phyloP scores from a whole-genome alignment of 2,329 filamentous ascomycete genomes.

The Colletotrichum nymphaeae region DNA sequence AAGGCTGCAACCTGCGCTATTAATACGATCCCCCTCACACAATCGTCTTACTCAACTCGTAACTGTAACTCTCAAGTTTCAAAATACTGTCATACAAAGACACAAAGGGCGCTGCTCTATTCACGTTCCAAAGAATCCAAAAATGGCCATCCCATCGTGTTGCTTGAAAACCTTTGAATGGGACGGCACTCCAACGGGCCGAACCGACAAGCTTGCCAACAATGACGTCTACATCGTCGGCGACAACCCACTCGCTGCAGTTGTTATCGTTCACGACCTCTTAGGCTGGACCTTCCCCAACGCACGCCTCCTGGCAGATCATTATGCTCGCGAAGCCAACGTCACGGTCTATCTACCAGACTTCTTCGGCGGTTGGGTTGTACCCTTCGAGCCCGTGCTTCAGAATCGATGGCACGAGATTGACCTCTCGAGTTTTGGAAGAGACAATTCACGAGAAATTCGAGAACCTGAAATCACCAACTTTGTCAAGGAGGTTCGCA shows the following conservation, averaged over 20 bases:
- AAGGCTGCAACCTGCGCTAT: background rate
- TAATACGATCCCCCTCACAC: background rate
- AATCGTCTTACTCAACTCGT: background rate
- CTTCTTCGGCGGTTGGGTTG: conserved; percentile 49
- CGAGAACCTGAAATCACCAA: conserved; percentile 54
- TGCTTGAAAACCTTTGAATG: conserved; percentile 53
- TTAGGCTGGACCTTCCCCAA: conserved; percentile 59
- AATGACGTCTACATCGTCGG: conserved; percentile 51
- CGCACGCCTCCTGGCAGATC: conserved; percentile 56
- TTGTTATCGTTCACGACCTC: conserved; percentile 52
- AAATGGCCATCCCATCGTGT: conserved; percentile 38
- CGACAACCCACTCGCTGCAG: conserved; percentile 44
- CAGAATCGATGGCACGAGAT: conserved; percentile 46
- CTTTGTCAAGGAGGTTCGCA: conserved; percentile 48
- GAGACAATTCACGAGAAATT: conserved; percentile 48
- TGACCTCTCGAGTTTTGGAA: conserved; percentile 51
- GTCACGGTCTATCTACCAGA: conserved; percentile 57
- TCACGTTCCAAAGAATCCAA: no score
- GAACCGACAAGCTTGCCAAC: conserved; percentile 44
- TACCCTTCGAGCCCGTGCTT: conserved; percentile 43
- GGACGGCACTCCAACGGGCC: conserved; percentile 51
- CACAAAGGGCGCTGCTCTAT: no score
- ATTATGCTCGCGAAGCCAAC: conserved; percentile 55
- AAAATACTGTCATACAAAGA: no score
- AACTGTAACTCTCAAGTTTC: no score